These are phyloP conservation scores for Akanthomyces dipterigenus DNA, from an alignment of 2,329 filamentous ascomycete genomes.

Conservation along the genomic window DNA sequence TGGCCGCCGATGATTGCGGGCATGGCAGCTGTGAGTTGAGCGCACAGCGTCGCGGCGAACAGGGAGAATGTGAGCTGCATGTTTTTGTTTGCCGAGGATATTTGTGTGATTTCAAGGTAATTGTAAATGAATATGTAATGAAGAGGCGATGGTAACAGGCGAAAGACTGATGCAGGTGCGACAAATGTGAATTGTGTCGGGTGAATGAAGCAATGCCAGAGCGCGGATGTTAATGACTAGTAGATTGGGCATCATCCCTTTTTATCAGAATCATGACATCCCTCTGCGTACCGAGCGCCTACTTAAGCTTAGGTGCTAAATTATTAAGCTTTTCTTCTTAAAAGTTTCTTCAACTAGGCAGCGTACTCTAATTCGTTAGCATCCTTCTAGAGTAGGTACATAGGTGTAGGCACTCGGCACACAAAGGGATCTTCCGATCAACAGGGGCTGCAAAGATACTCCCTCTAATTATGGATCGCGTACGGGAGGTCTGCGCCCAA, in stretches of 20 bases:
- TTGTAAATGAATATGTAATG: not conserved
- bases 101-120: too few relatives aligned
- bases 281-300: too few relatives aligned
- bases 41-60: not conserved
- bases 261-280: not conserved
- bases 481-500: too few relatives aligned
- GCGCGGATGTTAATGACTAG: too few relatives aligned
- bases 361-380: too few relatives aligned
- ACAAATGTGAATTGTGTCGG: not conserved
- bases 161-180: not conserved
- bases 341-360: too few relatives aligned
- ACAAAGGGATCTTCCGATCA: too few relatives aligned
- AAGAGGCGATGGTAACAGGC: not conserved
- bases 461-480: not conserved
- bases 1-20: slow-evolving; percentile 6
- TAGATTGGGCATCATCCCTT: not conserved
- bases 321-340: too few relatives aligned
- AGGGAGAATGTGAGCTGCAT: not conserved
- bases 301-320: too few relatives aligned
- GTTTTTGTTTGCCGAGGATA: not conserved
- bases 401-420: too few relatives aligned
- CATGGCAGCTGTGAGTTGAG: not conserved
- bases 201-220: not conserved
- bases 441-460: not conserved
- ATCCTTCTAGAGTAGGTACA: too few relatives aligned